Evolutionary conservation across 371 early-diverging fungal genomes (phyloP), one percentile per base, ranked within the genome.

Genomic region (Mortierella sp.): DNA sequence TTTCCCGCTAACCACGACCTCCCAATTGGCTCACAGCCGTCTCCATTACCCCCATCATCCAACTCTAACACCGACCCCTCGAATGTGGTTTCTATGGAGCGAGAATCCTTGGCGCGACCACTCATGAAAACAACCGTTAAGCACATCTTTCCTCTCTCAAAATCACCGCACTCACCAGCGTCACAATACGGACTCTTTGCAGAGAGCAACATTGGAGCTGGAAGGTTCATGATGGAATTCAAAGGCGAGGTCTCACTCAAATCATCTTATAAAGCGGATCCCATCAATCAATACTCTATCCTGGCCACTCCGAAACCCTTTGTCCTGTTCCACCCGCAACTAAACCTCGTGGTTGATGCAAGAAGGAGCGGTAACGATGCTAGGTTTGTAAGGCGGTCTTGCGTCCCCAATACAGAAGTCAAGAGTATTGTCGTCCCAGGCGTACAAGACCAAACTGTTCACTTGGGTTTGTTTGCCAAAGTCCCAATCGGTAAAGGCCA

Each of bases 281-380:
- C 87, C 3, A 85, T 84, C 45, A 91, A 92, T 75, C 79, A 89
- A 45, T 92, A 90, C 73, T 76, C 83, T 17, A 68, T 89, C 13
- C 65, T 93, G 31, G 90, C 90, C 2, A 89, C 91, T 0, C 85
- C 90, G 0, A 85, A 90, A 26, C 89, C 93, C 1, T 91, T 89
- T 80, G 92, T 95, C 1, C 90, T 92, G 34, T 89, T 92, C 61
- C 91, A 94, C 69, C 93, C 91, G 0, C 86, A 89, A 5, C 58
- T 92, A n/a, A 88, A 93, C 55, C 85, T 93, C 4, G 90, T 86
- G 40, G 89, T 96, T 2, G 95, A 96, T 75, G 91, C 94, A 53
- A 88, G 96, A 31, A 79, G 86, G 19, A 83, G 84, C 32, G 94
- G 93, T 12, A 89, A 90, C 17, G 91, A 93, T 51, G 88, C 90